Base-by-base conservation (phyloP, 371 early-diverging fungal species). In the Parasitella parasitica region DNA sequence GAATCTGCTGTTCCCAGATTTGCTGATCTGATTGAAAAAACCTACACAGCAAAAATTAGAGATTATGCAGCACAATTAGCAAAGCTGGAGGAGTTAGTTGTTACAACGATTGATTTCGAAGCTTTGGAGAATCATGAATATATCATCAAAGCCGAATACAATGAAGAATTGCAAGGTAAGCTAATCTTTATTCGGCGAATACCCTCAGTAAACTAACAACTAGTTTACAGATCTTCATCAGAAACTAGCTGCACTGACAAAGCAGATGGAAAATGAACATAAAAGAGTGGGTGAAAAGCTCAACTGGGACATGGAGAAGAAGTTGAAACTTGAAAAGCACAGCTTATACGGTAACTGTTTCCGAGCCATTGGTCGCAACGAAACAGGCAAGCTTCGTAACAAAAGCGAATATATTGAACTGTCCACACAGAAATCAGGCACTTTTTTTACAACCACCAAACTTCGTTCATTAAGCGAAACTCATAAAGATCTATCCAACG, bases 371-470 rank as follows among this genome's bases (percentile, higher is more conserved):
- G 83, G 64, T 2, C 60, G 94, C 58, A 82, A 82, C 3, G 79
- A 77, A 38, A 63, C 73, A 12, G 48, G 64, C 20, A 63, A 38
- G n/a, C 46, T 78, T n/a, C 71, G 86, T 37, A 87, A 89, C 55
- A 84, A 85, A 52, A 67, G 81, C 18, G 81, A 81, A 49, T 94
- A 87, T 64, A 89, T 90, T 54, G 97, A 98, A 74, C 81, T 95
- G 37, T 64, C 92, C 6, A 94, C 96, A n/a, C 93, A 90, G 61
- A 95, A 95, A 66, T 85, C 90, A 18, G 98, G 98, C 7, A 91
- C 93, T 0, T 80, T 87, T 12, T 97, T 97, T 69, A 92, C 96
- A 0, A 97, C 95, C 0, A 58, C 77, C 6, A 76, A 70, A 22
- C 61, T 98, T 64, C 80, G 88, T 35, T 58, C 63, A 7, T 60